Conservation (phyloP, 75 land plant species). For the Larix kaempferi region DNA sequence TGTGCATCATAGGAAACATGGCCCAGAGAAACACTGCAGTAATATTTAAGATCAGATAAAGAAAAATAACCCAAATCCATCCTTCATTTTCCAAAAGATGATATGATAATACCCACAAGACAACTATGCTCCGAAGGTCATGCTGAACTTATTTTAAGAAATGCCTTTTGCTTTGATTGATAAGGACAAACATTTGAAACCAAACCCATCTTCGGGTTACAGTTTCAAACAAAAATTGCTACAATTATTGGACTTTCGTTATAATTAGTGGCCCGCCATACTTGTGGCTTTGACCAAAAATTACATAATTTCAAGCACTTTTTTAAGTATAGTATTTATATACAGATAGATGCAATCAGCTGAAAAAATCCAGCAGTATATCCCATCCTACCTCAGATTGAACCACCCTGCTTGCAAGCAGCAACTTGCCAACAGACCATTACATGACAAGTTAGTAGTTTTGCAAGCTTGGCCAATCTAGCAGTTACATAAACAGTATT, state of each 20-base stretch:
- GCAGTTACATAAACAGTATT: conserved; percentile 5
- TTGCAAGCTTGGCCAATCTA: conserved; percentile 1
- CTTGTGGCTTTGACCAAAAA: conserved; percentile 11
- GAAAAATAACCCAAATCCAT: conserved; percentile 1
- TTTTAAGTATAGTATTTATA: background rate
- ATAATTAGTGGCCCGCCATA: conserved; percentile 11
- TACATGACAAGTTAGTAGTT: conserved; percentile 2
- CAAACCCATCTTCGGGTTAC: conserved; percentile 3
- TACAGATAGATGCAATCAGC: conserved; percentile 7
- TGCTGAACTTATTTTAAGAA: background rate
- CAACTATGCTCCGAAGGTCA: background rate
- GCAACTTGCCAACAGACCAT: background rate
- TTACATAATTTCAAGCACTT: conserved; percentile 12
- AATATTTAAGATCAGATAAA: background rate
- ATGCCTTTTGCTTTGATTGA: background rate
- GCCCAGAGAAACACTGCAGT: background rate
- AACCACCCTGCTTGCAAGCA: conserved; percentile 10
- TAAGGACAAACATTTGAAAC: conserved; percentile 1
- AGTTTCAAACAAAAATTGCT: background rate
- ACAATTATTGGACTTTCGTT: conserved; percentile 8
- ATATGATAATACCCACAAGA: background rate
- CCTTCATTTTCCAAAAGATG: conserved; percentile 1
- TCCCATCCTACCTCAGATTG: conserved; percentile 9
- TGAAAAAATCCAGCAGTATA: conserved; percentile 10
- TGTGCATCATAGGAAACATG: background rate